These are phyloP conservation scores for Populus tremula DNA, from an alignment of 345 rosid genomes.

Conservation along the genomic window DNA sequence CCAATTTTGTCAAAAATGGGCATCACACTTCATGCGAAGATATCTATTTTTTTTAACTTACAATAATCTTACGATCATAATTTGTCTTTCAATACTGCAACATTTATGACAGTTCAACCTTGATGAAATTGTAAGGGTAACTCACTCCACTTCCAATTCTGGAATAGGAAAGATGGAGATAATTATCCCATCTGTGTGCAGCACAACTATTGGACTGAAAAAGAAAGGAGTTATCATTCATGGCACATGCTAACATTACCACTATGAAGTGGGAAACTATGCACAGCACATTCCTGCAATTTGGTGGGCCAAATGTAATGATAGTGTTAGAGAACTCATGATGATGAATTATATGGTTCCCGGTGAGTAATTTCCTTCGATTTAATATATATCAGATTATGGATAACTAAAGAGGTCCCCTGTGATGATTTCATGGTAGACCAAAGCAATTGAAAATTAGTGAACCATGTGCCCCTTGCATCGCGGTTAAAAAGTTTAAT, in stretches of 20 bases:
- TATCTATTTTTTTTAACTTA: not conserved
- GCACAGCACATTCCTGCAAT: constrained; percentile 5
- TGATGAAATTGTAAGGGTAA: not conserved
- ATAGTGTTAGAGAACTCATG: constrained; percentile 31
- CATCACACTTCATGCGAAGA: not conserved
- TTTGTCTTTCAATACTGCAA: too few relatives aligned
- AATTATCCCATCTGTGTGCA: not conserved
- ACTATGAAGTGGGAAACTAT: constrained; percentile 8
- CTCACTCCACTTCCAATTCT: not conserved
- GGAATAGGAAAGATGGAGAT: not conserved
- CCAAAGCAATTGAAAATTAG: not conserved
- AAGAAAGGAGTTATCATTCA: not conserved
- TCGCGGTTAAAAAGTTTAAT: too few relatives aligned
- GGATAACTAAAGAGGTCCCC: not conserved
- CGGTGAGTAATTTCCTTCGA: constrained; percentile 15
- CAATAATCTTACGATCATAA: not conserved
- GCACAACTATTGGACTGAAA: not conserved
- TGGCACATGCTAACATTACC: not conserved
- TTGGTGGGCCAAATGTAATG: constrained; percentile 34
- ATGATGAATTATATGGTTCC: constrained; percentile 21
- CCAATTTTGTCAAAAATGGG: not conserved
- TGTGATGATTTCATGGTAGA: constrained; percentile 15
- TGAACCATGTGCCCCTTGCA: not conserved
- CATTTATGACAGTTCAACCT: not conserved
- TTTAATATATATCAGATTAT: constrained; percentile 4